Evolutionary conservation across 192 early-diverging fungal genomes (phyloP).

Genomic region (Glomus cerebriforme): DNA sequence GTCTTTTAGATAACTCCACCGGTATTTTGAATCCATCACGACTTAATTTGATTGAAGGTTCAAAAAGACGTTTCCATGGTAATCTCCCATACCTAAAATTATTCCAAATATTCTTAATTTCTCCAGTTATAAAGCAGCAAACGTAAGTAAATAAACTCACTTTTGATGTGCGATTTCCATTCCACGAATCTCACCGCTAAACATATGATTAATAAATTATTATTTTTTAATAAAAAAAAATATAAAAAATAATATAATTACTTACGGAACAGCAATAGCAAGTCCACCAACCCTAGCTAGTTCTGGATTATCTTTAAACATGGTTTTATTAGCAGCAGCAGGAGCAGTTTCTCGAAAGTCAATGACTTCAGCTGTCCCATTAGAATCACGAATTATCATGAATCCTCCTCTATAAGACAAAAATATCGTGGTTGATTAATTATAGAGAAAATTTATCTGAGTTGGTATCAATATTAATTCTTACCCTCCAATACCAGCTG

Average conservation of each 20-base stretch:
- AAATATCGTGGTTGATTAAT: conserved; percentile 8
- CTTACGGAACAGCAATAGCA: conserved; percentile 75
- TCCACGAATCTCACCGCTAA: conserved; percentile 84
- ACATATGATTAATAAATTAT: conserved; percentile 25
- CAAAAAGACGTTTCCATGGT: conserved; percentile 79
- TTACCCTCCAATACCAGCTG: conserved; percentile 84
- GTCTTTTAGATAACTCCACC: conserved; percentile 42
- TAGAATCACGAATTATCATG: conserved; percentile 73
- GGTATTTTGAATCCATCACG: conserved; percentile 73
- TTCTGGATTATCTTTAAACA: conserved; percentile 77
- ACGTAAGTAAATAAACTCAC: conserved; percentile 33
- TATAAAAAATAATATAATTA: conserved; percentile 19
- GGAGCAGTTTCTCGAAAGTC: conserved; percentile 92
- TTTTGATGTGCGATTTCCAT: conserved; percentile 75
- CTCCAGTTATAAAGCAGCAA: not conserved
- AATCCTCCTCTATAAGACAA: conserved; percentile 76
- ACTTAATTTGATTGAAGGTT: conserved; percentile 72
- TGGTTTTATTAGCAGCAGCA: conserved; percentile 65
- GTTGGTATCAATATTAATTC: not conserved
- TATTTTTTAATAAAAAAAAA: not conserved
- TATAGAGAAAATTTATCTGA: not conserved
- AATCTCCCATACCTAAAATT: conserved; percentile 70
- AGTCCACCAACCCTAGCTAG: conserved; percentile 73
- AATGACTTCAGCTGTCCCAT: conserved; percentile 65
- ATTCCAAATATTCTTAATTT: not conserved